These are phyloP conservation scores for Coniochaeta ligniaria DNA, from an alignment of 2,329 filamentous ascomycete genomes.

Conservation along the genomic window DNA sequence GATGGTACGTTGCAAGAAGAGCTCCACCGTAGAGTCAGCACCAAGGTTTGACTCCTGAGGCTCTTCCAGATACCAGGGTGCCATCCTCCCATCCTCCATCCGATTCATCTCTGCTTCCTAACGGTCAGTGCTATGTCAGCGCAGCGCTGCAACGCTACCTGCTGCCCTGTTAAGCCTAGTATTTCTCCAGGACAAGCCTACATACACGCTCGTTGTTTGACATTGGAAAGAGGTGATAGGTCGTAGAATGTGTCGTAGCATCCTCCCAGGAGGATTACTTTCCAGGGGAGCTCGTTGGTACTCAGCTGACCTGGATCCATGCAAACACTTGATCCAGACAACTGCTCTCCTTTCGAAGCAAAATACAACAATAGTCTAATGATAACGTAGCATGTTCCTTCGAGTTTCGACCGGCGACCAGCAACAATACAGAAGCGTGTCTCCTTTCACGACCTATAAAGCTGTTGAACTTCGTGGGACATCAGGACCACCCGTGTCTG, in stretches of 20 bases:
- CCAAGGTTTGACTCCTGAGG: not conserved
- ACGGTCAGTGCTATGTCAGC: not conserved
- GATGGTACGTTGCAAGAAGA: not conserved
- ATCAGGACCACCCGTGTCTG: not conserved
- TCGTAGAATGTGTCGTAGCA: not conserved
- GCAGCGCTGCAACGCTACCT: not conserved
- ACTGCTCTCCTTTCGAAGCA: not conserved
- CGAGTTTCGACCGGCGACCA: not conserved
- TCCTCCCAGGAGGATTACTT: not conserved
- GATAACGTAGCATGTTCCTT: not conserved
- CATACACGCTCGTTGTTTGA: not conserved
- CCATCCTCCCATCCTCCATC: not conserved
- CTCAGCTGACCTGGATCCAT: not conserved
- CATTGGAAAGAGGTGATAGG: not conserved
- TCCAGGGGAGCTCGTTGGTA: not conserved
- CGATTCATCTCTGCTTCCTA: not conserved
- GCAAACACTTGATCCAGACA: not conserved
- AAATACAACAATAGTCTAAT: not conserved
- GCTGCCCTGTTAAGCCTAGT: not conserved
- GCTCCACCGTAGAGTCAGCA: not conserved
- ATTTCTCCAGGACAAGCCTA: not conserved
- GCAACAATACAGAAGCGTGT: not conserved
- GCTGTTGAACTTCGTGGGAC: not conserved
- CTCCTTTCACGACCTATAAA: not conserved
- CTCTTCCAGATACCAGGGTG: not conserved